Evolutionary conservation across 2,329 filamentous ascomycete species (phyloP), one percentile per base, ranked within the genome.

Genomic region (Fusarium metavorans): DNA sequence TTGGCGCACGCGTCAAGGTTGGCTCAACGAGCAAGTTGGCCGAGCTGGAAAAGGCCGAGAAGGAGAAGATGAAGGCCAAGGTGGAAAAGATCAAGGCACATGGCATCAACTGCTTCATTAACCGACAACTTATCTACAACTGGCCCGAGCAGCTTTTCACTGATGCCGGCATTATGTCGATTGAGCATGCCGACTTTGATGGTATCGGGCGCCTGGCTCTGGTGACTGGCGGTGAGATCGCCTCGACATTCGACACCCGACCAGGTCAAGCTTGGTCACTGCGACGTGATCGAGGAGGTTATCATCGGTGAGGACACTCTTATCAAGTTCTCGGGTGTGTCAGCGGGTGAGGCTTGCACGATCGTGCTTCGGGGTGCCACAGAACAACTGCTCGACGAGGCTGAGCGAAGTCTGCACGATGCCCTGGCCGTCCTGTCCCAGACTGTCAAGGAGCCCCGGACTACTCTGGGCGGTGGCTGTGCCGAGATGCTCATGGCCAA

Each of bases 61-160:
- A 95, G 80, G 97, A 99, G 80, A 98, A 98, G 92, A 99, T 99
- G 97, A 97, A 95, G 89, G 93, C 94, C 76, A 99, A 99, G 90
- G 97, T 99, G 54, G 97, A 99, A 74, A 96, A 95, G 85, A 99
- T 99, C 87, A 99, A 98, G 90, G 90, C 95, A 56, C 97, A 99
- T 81, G 97, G 97, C 69, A 98, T 99, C 87, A 99, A 99, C 90
- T 98, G 97, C 89, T 99, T 99, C 85, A 98, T 99, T 85, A 99
- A 99, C 90, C 90, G 97, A 78, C 97, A 99, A 84, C 91, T 99
- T 74, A 99, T 99, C 86, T 99, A 99, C 90, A 99, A 99, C 89
- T 99, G 97, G 97, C 97, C 97, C 7, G 97, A 99, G 85, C 97
- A 99, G 86, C 92, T 99, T 56, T 99, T 99, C 82, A 95, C 96